phyloP scores from a whole-genome alignment of 768 basidiomycete species.

The Hortiboletus flavorubellus region DNA sequence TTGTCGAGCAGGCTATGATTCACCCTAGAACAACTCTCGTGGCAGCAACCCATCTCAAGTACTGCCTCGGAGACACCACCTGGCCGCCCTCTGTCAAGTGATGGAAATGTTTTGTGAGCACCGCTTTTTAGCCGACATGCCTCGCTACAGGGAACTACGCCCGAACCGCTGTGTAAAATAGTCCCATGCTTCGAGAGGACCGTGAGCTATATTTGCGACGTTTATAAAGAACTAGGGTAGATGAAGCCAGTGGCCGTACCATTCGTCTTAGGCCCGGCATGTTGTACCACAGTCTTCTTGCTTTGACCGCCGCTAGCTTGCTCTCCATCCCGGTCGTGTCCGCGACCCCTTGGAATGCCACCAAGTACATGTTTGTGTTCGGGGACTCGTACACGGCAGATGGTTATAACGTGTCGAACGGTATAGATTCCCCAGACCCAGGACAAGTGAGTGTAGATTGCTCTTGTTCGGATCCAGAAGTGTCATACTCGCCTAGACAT shows the following conservation, averaged over 20 bases:
- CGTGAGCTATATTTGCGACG: neutral
- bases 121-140: neutral
- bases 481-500: slow-evolving; percentile 37
- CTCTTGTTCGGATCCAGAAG: neutral
- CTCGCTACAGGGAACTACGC: neutral
- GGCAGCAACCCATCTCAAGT: no score
- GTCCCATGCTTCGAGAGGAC: neutral
- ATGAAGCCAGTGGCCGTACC: neutral
- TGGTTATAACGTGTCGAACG: slow-evolving; percentile 60
- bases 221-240: slow-evolving; percentile 4
- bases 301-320: slow-evolving; percentile 1
- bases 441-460: slow-evolving; percentile 40
- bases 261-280: slow-evolving; percentile 3
- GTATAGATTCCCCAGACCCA: slow-evolving; percentile 49
- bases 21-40: no score
- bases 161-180: neutral
- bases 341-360: slow-evolving; percentile 46
- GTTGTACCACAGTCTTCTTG: slow-evolving; percentile 6
- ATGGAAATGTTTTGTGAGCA: neutral
- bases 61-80: no score
- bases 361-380: slow-evolving; percentile 55
- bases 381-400: slow-evolving; percentile 63
- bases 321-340: slow-evolving; percentile 7
- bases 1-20: no score
- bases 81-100: no score